Evolutionary conservation across 129 eudicot genomes (phyloP).

Genomic region (Artemisia tridentata): DNA sequence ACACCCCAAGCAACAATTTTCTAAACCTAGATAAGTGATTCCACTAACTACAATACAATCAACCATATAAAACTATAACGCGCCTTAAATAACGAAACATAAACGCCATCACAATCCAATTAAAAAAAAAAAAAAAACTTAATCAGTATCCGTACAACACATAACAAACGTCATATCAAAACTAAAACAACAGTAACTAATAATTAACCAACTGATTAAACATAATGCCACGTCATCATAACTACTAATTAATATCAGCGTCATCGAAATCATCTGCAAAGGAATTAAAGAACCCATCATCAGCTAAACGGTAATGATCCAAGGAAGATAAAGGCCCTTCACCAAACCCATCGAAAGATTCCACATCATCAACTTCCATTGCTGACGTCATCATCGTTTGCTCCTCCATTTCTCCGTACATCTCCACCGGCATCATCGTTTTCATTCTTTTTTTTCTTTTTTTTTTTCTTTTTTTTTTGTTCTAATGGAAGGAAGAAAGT

Average conservation of each 20-base stretch:
- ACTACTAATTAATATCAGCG: slow-evolving; percentile 54
- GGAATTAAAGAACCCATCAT: slow-evolving; percentile 71
- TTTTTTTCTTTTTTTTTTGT: background rate
- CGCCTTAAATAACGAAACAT: too few relatives aligned
- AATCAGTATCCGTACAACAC: too few relatives aligned
- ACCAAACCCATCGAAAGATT: slow-evolving; percentile 64
- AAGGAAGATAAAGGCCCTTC: slow-evolving; percentile 53
- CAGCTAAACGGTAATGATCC: slow-evolving; percentile 64
- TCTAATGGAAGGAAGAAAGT: background rate
- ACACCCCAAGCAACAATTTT: too few relatives aligned
- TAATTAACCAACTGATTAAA: too few relatives aligned
- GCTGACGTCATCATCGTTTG: slow-evolving; percentile 44
- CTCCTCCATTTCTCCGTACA: slow-evolving; percentile 64
- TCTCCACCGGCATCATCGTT: slow-evolving; percentile 59
- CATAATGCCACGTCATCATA: too few relatives aligned
- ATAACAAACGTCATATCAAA: too few relatives aligned
- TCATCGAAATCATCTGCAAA: slow-evolving; percentile 76
- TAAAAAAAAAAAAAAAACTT: too few relatives aligned
- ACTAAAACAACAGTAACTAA: too few relatives aligned
- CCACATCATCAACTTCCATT: slow-evolving; percentile 86
- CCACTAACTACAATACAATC: too few relatives aligned
- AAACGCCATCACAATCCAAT: too few relatives aligned
- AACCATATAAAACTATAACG: too few relatives aligned
- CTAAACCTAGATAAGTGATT: too few relatives aligned
- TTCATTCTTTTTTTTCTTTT: slow-evolving; percentile 26